A percentile compares a stretch with the other conserved stretches of the same genome.
phyloP scores from a whole-genome alignment of 257 asterid genomes.

The Solanum dulcamara region DNA sequence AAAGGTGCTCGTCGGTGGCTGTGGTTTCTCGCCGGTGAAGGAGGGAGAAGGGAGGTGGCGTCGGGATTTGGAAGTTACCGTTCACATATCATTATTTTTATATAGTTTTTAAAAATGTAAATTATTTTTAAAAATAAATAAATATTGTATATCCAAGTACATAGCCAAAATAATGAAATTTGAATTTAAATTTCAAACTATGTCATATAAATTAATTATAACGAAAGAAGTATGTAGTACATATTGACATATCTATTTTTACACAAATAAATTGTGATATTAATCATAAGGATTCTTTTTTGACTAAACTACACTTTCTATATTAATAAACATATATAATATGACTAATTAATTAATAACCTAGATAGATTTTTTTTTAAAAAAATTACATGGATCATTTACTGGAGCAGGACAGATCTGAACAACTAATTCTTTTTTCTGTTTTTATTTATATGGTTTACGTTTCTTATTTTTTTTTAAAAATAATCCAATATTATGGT shows the following conservation, averaged over 20 bases:
- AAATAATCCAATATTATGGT: no score
- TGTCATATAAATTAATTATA: background rate
- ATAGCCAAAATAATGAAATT: background rate
- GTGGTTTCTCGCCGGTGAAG: no score
- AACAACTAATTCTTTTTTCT: background rate
- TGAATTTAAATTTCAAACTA: background rate
- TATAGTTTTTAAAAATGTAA: background rate
- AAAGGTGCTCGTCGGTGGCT: no score
- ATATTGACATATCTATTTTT: no score
- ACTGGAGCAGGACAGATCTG: background rate
- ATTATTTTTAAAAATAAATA: background rate
- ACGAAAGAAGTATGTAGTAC: background rate
- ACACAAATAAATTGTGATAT: no score
- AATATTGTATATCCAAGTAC: background rate
- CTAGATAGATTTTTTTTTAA: background rate
- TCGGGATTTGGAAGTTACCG: no score
- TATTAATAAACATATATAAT: background rate
- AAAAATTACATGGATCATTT: background rate
- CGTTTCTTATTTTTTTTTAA: no score
- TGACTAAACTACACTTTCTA: background rate
- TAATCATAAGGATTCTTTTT: background rate
- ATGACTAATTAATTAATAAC: background rate
- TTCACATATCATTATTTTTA: background rate
- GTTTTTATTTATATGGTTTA: background rate
- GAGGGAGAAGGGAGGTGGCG: no score